Conservation (phyloP, 768 basidiomycete genomes). For the Austroboletus eburneus region DNA sequence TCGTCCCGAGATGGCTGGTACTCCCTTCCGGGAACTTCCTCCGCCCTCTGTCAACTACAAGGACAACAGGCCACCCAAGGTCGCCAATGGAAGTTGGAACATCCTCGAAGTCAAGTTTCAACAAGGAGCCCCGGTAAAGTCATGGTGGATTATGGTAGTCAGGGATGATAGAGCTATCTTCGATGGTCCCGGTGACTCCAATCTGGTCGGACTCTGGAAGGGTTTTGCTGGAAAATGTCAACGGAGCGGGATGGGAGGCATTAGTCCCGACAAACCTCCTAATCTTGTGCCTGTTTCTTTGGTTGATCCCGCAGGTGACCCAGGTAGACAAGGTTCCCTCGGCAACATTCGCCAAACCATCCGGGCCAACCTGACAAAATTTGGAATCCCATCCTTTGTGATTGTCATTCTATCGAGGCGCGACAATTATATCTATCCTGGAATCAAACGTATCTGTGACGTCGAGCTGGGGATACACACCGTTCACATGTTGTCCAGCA, state of each 20-base stretch:
- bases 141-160: conserved; percentile 69
- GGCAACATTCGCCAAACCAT: conserved; percentile 40
- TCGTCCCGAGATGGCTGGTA: conserved; percentile 50
- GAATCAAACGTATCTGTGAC: conserved; percentile 75
- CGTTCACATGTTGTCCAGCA: conserved; percentile 63
- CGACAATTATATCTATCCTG: conserved; percentile 78
- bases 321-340: conserved; percentile 37
- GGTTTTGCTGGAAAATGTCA: conserved; percentile 55
- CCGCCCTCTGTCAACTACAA: conserved; percentile 58
- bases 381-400: conserved; percentile 53
- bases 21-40: conserved; percentile 63
- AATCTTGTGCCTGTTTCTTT: conserved; percentile 31
- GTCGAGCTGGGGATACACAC: conserved; percentile 72
- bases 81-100: conserved; percentile 71
- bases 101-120: conserved; percentile 70
- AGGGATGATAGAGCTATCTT: conserved; percentile 44
- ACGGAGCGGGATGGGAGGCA: conserved; percentile 61
- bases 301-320: conserved; percentile 22
- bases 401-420: conserved; percentile 63
- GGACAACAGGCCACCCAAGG: conserved; percentile 37
- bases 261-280: conserved; percentile 38
- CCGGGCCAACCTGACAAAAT: conserved; percentile 21
- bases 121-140: conserved; percentile 42
- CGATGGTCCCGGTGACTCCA: conserved; percentile 28
- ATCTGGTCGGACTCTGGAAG: conserved; percentile 40